Conservation (phyloP, 192 early-diverging fungal genomes). For the Lunasporangiospora selenospora region DNA sequence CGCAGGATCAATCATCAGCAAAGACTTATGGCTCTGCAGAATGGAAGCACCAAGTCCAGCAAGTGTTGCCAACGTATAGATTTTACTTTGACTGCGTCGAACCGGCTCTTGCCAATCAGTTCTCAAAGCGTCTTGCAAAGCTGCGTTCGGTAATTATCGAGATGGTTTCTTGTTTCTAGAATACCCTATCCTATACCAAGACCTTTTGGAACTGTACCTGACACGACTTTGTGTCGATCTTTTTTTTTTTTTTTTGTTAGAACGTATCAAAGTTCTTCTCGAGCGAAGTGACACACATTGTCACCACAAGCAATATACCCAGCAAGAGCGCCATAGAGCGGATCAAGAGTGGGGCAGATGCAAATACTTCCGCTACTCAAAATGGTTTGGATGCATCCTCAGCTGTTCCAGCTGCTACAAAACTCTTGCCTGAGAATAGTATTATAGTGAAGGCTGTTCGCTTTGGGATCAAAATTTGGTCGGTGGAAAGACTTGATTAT, state of each 20-base stretch:
- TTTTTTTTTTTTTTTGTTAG: not conserved
- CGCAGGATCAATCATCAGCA: no score
- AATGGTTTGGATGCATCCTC: no score
- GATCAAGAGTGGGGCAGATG: no score
- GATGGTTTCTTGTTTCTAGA: no score
- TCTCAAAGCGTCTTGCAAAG: conserved; percentile 8
- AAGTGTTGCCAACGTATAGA: conserved; percentile 13
- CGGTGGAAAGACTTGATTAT: not conserved
- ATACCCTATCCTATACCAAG: no score
- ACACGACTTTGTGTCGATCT: not conserved
- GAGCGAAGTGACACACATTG: conserved; percentile 28
- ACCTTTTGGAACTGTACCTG: no score
- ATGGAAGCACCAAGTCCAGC: conserved; percentile 7
- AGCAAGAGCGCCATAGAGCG: conserved; percentile 5
- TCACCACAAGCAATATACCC: conserved; percentile 29
- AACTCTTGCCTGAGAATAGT: conserved; percentile 7
- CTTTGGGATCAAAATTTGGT: conserved; percentile 28
- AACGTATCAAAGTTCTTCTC: conserved; percentile 24
- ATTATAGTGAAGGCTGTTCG: conserved; percentile 24
- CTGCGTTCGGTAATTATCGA: no score
- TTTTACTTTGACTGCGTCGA: conserved; percentile 37
- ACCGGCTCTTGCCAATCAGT: not conserved
- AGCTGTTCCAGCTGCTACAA: no score
- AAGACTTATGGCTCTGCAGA: conserved; percentile 14
- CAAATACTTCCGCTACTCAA: no score